Evolutionary conservation across 495 filamentous ascomycete genomes (phyloP).

Genomic region (Xylaria scruposa): DNA sequence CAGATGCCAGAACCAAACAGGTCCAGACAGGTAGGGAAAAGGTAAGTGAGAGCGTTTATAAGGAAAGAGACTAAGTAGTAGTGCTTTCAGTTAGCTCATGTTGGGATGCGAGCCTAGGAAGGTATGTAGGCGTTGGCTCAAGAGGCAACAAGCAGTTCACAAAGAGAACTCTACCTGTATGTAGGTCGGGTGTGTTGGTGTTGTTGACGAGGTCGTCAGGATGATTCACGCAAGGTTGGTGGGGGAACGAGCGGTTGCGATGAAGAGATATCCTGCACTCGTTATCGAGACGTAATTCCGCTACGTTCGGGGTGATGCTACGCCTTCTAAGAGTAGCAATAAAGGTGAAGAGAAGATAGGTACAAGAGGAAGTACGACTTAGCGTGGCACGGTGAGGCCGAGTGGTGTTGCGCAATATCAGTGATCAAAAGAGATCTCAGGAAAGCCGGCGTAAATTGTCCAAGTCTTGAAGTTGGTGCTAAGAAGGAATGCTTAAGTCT

Average conservation of each 20-base stretch:
- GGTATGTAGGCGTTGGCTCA: background rate
- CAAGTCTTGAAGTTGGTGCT: background rate
- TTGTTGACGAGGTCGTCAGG: background rate
- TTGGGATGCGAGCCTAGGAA: background rate
- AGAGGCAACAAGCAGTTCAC: background rate
- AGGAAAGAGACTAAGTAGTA: background rate
- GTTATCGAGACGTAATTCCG: background rate
- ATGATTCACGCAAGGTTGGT: background rate
- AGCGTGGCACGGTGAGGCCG: background rate
- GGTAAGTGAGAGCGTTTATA: background rate
- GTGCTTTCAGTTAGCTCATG: background rate
- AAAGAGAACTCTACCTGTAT: background rate
- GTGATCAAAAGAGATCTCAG: background rate
- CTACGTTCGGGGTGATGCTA: background rate
- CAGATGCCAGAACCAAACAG: background rate
- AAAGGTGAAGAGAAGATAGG: background rate
- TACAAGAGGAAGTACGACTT: background rate
- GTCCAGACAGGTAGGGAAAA: background rate
- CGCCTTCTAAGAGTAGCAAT: background rate
- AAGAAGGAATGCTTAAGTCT: background rate
- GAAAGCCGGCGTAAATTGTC: background rate
- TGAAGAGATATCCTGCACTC: background rate
- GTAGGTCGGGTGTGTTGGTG: background rate
- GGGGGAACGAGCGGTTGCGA: background rate
- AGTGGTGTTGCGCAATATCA: background rate